Base-by-base conservation (phyloP, 2,329 filamentous ascomycete species). In the Phaeophleospora eucalypticola region DNA sequence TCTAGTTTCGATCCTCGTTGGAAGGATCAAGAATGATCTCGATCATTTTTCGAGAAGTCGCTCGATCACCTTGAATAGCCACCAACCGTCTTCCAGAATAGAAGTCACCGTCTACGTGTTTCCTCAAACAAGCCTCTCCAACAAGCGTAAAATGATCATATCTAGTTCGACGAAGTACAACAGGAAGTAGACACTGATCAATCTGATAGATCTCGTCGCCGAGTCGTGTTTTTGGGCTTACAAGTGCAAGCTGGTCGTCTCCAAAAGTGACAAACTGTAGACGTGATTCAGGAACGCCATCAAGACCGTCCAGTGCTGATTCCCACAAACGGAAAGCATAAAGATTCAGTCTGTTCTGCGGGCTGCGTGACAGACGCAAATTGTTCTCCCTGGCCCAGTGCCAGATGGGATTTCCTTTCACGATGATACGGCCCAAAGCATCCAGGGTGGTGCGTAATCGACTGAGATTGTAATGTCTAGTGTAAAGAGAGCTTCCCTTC, bases 171-270 rank as follows among this genome's bases (percentile, higher is more conserved):
- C 20, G 36, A 4, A 39, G 36, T 9, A 39, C 36, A 6, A 39
- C 14, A 19, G 36, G 36, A 4, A 39, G 36, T n/a, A n/a, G 16
- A n/a, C 36, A 39, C 18, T 39, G 36, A 24, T 39, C 36, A 18
- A 39, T 18, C 20, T 39, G 36, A 18, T 7, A 39, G 16, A 39
- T 39, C 36, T 19, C 20, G n/a, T 39, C n/a, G 14, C 14, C 36
- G 4, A 19, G 15, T 6, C 36, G 4, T 4, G 20, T 6, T 9
- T 4, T n/a, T 4, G 36, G 14, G 36, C 15, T 17, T 15, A 39
- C 18, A 4, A 39, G 6, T 9, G 18, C 36, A 24, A 18, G 36
- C 36, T 39, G 17, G 15, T 15, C 4, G n/a, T 18, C 15, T 6
- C 17, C 14, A 16, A 14, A 6, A 14, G 17, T 16, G 17, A 16